Conservation (phyloP, 2,329 filamentous ascomycete genomes). For the Penicillium janthinellum region DNA sequence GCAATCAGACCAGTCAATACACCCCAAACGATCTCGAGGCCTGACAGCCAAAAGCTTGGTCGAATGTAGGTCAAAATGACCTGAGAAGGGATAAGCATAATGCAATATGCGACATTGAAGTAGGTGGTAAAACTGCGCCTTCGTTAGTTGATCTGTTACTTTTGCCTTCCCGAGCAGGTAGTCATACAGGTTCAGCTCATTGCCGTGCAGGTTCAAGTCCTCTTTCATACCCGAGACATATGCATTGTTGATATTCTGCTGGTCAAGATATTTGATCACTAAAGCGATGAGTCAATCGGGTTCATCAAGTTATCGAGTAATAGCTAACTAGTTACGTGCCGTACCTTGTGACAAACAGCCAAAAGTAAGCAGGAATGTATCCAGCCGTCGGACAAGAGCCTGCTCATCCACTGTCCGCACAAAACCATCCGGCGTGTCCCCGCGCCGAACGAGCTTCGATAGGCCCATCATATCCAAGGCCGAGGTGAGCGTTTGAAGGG, state of each 20-base stretch:
- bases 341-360: conserved; percentile 45
- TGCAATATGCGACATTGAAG: conserved; percentile 44
- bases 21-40: conserved; percentile 33
- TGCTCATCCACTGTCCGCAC: conserved; percentile 36
- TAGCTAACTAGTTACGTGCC: not conserved
- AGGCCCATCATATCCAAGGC: conserved; percentile 15
- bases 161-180: not conserved
- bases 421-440: conserved; percentile 8
- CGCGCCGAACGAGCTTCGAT: conserved; percentile 16
- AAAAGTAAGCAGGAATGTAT: conserved; percentile 44
- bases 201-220: conserved; percentile 25
- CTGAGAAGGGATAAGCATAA: conserved; percentile 45
- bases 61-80: conserved; percentile 43
- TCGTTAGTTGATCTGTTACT: not conserved
- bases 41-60: conserved; percentile 33
- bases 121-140: conserved; percentile 40
- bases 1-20: conserved; percentile 34
- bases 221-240: conserved; percentile 33
- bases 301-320: not conserved
- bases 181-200: conserved; percentile 27
- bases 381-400: conserved; percentile 41
- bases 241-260: conserved; percentile 31
- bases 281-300: not conserved
- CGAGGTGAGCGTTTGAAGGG: not conserved
- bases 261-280: conserved; percentile 32